These are phyloP conservation scores for Letharia lupina DNA, from an alignment of 495 filamentous ascomycete genomes.

Conservation along the genomic window DNA sequence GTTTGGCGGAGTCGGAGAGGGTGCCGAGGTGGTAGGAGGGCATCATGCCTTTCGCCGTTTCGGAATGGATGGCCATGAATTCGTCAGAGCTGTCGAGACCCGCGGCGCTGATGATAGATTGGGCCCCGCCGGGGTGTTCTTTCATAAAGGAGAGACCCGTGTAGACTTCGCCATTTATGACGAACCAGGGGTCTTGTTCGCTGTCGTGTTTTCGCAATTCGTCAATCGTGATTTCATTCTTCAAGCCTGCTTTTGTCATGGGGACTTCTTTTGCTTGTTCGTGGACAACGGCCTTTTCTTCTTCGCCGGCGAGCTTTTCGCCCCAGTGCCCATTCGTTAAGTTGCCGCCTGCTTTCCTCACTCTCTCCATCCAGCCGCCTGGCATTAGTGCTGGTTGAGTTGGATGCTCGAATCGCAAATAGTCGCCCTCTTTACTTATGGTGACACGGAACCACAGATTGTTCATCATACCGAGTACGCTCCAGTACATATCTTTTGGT, in stretches of 20 bases:
- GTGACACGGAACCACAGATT: conserved; percentile 88
- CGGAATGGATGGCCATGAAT: conserved; percentile 88
- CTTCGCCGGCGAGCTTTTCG: conserved; percentile 56
- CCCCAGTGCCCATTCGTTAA: conserved; percentile 82
- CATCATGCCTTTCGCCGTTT: conserved; percentile 93
- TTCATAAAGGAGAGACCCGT: conserved; percentile 78
- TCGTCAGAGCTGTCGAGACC: conserved; percentile 85
- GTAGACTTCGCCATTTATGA: conserved; percentile 88
- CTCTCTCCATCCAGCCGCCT: conserved; percentile 92
- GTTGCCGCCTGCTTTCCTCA: conserved; percentile 83
- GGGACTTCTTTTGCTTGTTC: conserved; percentile 55
- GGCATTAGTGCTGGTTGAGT: conserved; percentile 71
- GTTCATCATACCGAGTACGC: conserved; percentile 97
- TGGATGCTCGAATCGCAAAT: conserved; percentile 79
- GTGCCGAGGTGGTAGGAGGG: conserved; percentile 78
- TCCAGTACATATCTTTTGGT: conserved; percentile 95
- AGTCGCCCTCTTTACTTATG: conserved; percentile 61
- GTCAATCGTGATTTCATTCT: conserved; percentile 55
- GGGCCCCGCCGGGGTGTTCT: conserved; percentile 81
- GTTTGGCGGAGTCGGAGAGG: conserved; percentile 50
- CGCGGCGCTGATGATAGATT: conserved; percentile 77
- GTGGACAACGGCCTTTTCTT: conserved; percentile 34
- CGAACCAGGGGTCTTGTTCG: conserved; percentile 74
- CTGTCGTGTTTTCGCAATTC: conserved; percentile 64
- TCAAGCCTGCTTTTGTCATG: conserved; percentile 68